Conservation (phyloP, 306 rosid species). For the Fragaria ananassa region DNA sequence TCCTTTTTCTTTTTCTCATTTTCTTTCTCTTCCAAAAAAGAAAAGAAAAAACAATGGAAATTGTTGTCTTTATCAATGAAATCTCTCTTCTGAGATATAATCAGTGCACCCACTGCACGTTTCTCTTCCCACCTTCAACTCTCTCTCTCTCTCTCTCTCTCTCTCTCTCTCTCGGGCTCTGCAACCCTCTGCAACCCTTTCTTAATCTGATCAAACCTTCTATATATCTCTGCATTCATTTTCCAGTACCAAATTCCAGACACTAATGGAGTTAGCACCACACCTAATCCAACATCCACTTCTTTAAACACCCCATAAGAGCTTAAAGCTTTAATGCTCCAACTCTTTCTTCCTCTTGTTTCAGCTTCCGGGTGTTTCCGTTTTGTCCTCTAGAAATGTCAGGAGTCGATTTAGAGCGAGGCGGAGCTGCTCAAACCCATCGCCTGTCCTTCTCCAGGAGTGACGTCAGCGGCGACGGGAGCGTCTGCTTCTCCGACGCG, state of each 20-base stretch:
- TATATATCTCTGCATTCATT: background rate
- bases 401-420: slow-evolving; percentile 68
- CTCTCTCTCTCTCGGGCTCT: slow-evolving; percentile 35
- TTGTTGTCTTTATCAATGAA: slow-evolving; percentile 37
- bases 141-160: background rate
- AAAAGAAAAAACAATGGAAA: background rate
- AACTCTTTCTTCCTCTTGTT: slow-evolving; percentile 3
- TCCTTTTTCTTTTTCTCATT: background rate
- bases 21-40: background rate
- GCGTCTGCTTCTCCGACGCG: slow-evolving; percentile 79
- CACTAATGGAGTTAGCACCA: slow-evolving; percentile 41
- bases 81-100: slow-evolving; percentile 27
- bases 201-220: slow-evolving; percentile 20
- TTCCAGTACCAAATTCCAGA: slow-evolving; percentile 9
- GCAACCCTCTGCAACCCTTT: slow-evolving; percentile 4
- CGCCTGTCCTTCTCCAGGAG: slow-evolving; percentile 47
- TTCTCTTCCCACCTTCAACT: slow-evolving; percentile 43
- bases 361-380: slow-evolving; percentile 32
- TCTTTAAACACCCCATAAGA: slow-evolving; percentile 24
- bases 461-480: slow-evolving; percentile 55
- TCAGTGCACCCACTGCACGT: slow-evolving; percentile 54
- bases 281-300: slow-evolving; percentile 57
- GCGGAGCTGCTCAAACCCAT: slow-evolving; percentile 24
- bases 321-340: background rate
- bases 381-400: slow-evolving; percentile 52